These are phyloP conservation scores for Colletotrichum spaethianum DNA, from an alignment of 2,329 filamentous ascomycete genomes.

Conservation along the genomic window DNA sequence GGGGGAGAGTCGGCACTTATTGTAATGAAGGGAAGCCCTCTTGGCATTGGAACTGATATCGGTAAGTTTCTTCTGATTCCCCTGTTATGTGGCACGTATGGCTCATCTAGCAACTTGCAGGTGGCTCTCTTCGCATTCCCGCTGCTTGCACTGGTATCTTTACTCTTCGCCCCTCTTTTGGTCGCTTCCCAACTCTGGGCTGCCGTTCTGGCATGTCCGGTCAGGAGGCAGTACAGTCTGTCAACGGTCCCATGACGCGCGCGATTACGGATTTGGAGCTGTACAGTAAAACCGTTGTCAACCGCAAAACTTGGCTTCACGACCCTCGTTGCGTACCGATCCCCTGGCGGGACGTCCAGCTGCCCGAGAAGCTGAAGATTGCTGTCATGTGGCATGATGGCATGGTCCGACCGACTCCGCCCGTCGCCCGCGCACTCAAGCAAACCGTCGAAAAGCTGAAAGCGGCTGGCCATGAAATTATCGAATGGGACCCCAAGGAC, in stretches of 20 bases:
- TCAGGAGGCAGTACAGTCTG: constrained; percentile 74
- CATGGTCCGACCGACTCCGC: constrained; percentile 76
- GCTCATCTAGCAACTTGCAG: constrained; percentile 43
- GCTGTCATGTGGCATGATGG: constrained; percentile 77
- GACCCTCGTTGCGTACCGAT: constrained; percentile 73
- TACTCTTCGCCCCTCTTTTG: constrained; percentile 69
- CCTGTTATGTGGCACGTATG: background rate
- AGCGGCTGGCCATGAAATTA: constrained; percentile 63
- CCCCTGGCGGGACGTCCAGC: constrained; percentile 62
- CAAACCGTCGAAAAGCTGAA: constrained; percentile 58
- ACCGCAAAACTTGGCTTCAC: constrained; percentile 66
- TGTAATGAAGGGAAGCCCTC: constrained; percentile 67
- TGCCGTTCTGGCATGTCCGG: constrained; percentile 71
- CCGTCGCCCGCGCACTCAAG: constrained; percentile 70
- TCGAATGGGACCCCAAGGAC: constrained; percentile 64
- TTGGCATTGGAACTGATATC: constrained; percentile 77
- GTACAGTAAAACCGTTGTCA: constrained; percentile 67
- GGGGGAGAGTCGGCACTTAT: constrained; percentile 78
- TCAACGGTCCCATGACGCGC: constrained; percentile 74
- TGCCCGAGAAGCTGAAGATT: constrained; percentile 63
- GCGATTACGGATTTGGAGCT: constrained; percentile 68
- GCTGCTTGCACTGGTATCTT: constrained; percentile 72
- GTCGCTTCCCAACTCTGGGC: constrained; percentile 70
- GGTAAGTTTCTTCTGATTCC: constrained; percentile 43
- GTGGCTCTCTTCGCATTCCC: constrained; percentile 67